A percentile compares a stretch with the other conserved stretches of the same genome.
phyloP scores from a whole-genome alignment of 306 rosid species.

The Pueraria montana region DNA sequence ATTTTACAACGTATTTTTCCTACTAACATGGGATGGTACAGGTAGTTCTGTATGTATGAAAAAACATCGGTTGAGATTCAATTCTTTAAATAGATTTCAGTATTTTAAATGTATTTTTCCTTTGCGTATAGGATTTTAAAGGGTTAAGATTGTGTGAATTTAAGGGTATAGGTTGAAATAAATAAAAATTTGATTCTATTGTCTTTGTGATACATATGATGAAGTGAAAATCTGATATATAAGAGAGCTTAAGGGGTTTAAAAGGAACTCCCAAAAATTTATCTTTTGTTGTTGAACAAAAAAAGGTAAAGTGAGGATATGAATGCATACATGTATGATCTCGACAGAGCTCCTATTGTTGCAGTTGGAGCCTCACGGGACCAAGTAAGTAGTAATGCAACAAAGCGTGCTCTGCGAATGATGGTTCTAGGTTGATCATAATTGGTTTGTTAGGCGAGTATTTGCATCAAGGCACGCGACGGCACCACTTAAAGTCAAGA shows the following conservation, averaged over 20 bases:
- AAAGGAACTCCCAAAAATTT: not conserved
- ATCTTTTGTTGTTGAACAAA: not conserved
- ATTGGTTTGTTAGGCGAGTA: not conserved
- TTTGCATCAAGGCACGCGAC: not conserved
- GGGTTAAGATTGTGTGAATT: constrained; percentile 9
- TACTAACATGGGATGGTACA: not conserved
- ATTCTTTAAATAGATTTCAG: not conserved
- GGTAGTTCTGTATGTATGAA: too few species aligned
- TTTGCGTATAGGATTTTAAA: constrained; percentile 29
- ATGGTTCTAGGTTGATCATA: not conserved
- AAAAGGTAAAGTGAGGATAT: not conserved
- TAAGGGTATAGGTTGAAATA: constrained; percentile 3
- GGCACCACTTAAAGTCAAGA: not conserved
- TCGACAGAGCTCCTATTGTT: not conserved
- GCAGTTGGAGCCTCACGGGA: constrained; percentile 2
- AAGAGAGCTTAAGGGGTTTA: not conserved
- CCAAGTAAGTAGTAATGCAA: not conserved
- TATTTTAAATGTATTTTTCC: not conserved
- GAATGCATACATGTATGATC: not conserved
- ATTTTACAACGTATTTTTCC: constrained; percentile 1
- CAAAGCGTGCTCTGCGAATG: constrained; percentile 35
- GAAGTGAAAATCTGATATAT: not conserved
- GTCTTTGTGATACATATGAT: not conserved
- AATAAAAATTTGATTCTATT: not conserved
- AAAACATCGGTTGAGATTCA: too few species aligned